phyloP scores from a whole-genome alignment of 768 basidiomycete genomes.

The Leccinum disarticulatum region DNA sequence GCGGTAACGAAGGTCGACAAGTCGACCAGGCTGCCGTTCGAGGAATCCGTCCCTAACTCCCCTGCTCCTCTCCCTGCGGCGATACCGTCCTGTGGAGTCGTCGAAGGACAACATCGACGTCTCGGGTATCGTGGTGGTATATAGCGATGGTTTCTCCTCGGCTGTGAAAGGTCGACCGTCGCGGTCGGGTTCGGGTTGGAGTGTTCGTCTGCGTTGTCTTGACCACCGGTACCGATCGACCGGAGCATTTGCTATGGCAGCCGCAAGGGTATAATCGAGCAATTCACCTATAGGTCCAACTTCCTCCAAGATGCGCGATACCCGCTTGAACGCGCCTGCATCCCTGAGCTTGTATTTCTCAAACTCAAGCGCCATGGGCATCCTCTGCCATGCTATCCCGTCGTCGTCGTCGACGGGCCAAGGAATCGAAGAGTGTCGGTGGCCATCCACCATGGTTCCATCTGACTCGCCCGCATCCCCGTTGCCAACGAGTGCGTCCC shows the following conservation, averaged over 20 bases:
- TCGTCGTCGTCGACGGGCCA: slow-evolving; percentile 24
- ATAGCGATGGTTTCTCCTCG: slow-evolving; percentile 7
- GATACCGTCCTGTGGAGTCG: slow-evolving; percentile 3
- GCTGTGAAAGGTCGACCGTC: background rate
- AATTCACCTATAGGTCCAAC: slow-evolving; percentile 47
- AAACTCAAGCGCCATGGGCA: slow-evolving; percentile 36
- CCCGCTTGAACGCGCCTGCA: slow-evolving; percentile 13
- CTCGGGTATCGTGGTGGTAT: slow-evolving; percentile 5
- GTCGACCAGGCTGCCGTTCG: slow-evolving; percentile 46
- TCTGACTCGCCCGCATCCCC: slow-evolving; percentile 24
- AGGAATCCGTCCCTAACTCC: slow-evolving; percentile 44
- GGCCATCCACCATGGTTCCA: slow-evolving; percentile 4
- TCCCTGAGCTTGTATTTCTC: slow-evolving; percentile 24
- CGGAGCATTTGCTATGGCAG: background rate
- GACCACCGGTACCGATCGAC: background rate
- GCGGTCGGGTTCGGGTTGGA: background rate
- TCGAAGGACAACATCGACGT: slow-evolving; percentile 1
- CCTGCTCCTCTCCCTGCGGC: slow-evolving; percentile 15
- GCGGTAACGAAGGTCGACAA: slow-evolving; percentile 31
- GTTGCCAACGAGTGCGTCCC: slow-evolving; percentile 46
- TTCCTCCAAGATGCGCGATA: slow-evolving; percentile 32
- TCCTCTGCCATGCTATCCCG: slow-evolving; percentile 53
- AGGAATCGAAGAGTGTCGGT: background rate
- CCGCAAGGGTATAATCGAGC: slow-evolving; percentile 29
- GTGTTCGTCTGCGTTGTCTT: background rate